phyloP scores from a whole-genome alignment of 345 rosid species.

The Dipteronia dyeriana region DNA sequence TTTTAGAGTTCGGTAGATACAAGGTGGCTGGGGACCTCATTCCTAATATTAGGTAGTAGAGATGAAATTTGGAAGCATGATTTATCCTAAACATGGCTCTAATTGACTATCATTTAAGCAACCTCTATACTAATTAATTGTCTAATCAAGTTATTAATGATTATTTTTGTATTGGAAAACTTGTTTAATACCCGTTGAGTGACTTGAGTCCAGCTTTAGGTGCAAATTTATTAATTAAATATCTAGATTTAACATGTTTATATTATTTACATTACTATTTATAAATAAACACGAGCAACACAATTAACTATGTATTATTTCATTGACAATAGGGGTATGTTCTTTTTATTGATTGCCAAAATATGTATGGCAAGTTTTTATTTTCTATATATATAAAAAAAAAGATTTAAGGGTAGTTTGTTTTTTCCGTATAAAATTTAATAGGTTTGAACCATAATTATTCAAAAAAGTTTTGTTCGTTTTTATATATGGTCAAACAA shows the following conservation, averaged over 20 bases:
- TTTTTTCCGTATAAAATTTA: too few species aligned
- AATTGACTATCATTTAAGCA: neutral
- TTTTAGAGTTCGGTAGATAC: neutral
- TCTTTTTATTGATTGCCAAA: neutral
- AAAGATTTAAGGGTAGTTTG: too few species aligned
- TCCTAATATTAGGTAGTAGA: neutral
- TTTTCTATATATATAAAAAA: neutral
- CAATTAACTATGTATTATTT: too few species aligned
- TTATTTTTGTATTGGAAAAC: neutral
- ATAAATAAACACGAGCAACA: too few species aligned
- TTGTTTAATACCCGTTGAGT: neutral
- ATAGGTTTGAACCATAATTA: too few species aligned
- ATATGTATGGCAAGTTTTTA: neutral
- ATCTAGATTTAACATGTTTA: too few species aligned
- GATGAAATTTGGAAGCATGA: slow-evolving; percentile 2
- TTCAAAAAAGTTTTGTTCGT: too few species aligned
- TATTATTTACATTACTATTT: too few species aligned
- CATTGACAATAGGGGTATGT: neutral
- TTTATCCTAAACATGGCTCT: neutral
- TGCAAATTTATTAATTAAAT: neutral
- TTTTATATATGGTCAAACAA: too few species aligned
- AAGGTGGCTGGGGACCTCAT: neutral
- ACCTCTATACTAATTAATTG: neutral
- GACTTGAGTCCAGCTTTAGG: neutral
- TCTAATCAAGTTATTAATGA: neutral